These are phyloP conservation scores for Apiotrichum gamsii DNA, from an alignment of 1,284 basidiomycete genomes.

Conservation along the genomic window DNA sequence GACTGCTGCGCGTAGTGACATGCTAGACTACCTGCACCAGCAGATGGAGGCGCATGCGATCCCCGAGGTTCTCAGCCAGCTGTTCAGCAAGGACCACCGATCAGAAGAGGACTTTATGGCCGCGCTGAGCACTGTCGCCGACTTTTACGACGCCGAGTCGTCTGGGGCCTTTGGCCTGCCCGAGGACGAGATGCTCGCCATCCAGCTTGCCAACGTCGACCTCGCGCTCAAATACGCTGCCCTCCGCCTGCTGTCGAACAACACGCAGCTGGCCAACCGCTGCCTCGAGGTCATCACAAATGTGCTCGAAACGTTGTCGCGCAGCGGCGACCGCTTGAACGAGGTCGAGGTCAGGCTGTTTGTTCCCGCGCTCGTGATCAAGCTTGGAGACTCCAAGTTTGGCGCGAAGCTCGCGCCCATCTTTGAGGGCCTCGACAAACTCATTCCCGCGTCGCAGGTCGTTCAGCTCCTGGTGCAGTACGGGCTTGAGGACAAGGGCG, in stretches of 20 bases:
- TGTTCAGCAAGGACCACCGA: slow-evolving; percentile 95
- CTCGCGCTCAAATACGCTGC: slow-evolving; percentile 90
- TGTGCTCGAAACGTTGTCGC: slow-evolving; percentile 66
- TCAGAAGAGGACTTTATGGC: slow-evolving; percentile 87
- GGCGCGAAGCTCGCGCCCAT: slow-evolving; percentile 48
- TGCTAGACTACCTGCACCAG: slow-evolving; percentile 74
- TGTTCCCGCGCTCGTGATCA: slow-evolving; percentile 82
- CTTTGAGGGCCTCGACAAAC: slow-evolving; percentile 49
- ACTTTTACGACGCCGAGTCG: slow-evolving; percentile 63
- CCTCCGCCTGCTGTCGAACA: slow-evolving; percentile 83
- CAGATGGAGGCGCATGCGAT: slow-evolving; percentile 86
- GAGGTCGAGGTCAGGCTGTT: slow-evolving; percentile 86
- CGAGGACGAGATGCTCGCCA: slow-evolving; percentile 56
- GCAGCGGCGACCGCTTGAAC: slow-evolving; percentile 68
- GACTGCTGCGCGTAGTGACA: slow-evolving; percentile 60
- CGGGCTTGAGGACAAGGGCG: slow-evolving; percentile 43
- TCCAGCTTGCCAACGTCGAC: slow-evolving; percentile 86
- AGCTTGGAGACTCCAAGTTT: slow-evolving; percentile 56
- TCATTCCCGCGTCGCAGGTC: slow-evolving; percentile 51
- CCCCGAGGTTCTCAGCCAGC: slow-evolving; percentile 64
- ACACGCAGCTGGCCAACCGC: slow-evolving; percentile 82
- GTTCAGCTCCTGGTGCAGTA: slow-evolving; percentile 80
- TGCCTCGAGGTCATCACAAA: slow-evolving; percentile 83
- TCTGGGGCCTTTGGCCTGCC: slow-evolving; percentile 57
- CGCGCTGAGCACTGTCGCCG: slow-evolving; percentile 65